These are phyloP conservation scores for Saccharata proteae DNA, from an alignment of 2,329 filamentous ascomycete species.

Conservation along the genomic window DNA sequence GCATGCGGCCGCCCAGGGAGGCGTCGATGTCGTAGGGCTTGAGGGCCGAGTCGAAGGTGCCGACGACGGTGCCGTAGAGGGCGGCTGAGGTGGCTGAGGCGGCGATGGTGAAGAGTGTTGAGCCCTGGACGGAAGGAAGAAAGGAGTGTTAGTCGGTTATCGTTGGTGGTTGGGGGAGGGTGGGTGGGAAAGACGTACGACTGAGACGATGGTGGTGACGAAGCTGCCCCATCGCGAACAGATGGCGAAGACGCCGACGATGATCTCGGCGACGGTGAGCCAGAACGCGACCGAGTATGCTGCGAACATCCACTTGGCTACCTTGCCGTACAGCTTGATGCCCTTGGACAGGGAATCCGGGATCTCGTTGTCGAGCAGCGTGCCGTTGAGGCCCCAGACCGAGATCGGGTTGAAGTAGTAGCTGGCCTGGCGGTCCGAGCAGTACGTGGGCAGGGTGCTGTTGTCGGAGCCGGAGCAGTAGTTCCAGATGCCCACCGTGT, in stretches of 20 bases:
- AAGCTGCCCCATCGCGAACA: constrained; percentile 75
- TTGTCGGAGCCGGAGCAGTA: constrained; percentile 60
- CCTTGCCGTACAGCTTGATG: constrained; percentile 59
- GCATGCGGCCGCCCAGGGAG: constrained; percentile 55
- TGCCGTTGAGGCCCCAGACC: constrained; percentile 47
- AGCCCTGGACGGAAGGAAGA: constrained; percentile 23
- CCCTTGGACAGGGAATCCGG: constrained; percentile 53
- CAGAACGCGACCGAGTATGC: constrained; percentile 65
- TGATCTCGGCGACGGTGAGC: constrained; percentile 56
- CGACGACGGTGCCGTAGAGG: constrained; percentile 58
- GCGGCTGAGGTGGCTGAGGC: constrained; percentile 64
- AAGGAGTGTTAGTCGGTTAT: neutral
- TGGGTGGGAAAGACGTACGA: constrained; percentile 41
- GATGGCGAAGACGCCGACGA: constrained; percentile 70
- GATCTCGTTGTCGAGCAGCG: constrained; percentile 41
- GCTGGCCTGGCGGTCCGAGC: constrained; percentile 58
- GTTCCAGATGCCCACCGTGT: constrained; percentile 75
- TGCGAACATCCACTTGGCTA: constrained; percentile 73
- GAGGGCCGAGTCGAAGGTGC: constrained; percentile 53
- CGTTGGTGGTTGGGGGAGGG: constrained; percentile 9
- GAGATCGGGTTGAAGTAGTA: constrained; percentile 67
- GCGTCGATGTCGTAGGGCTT: constrained; percentile 60
- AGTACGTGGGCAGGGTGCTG: constrained; percentile 39
- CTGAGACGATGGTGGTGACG: constrained; percentile 64
- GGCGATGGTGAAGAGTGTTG: constrained; percentile 46